Percentiles rank a stretch among this genome's conserved stretches.
These are phyloP conservation scores for Phytophthora pseudosyringae DNA, from an alignment of 352 stramenopile genomes.

Conservation along the genomic window DNA sequence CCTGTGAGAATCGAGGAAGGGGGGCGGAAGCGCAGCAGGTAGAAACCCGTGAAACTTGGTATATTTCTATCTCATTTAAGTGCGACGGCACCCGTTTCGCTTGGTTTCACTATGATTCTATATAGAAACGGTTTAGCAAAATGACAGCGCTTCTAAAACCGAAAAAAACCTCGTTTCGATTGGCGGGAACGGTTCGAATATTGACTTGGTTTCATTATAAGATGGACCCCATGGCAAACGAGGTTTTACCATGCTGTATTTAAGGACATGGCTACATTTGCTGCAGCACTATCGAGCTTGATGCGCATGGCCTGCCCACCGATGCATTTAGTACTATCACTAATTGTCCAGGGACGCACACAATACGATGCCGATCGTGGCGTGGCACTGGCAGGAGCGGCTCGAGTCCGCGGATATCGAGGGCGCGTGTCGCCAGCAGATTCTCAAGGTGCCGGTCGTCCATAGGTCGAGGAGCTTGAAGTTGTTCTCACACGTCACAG, in stretches of 20 bases:
- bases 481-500: slow-evolving; percentile 8
- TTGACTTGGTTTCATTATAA: slow-evolving; percentile 3
- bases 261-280: slow-evolving; percentile 28
- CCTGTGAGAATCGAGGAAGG: slow-evolving; percentile 23
- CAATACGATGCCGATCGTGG: slow-evolving; percentile 5
- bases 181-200: slow-evolving; percentile 17
- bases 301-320: not conserved
- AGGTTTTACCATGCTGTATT: slow-evolving; percentile 19
- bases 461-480: slow-evolving; percentile 3
- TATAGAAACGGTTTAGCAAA: not conserved
- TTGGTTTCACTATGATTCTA: no score
- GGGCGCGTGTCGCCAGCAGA: slow-evolving; percentile 48
- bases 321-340: slow-evolving; percentile 6
- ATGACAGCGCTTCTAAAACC: not conserved
- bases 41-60: slow-evolving; percentile 8
- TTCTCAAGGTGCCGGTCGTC: slow-evolving; percentile 48
- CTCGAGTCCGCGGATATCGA: slow-evolving; percentile 40
- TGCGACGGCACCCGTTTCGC: not conserved
- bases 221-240: not conserved
- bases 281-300: slow-evolving; percentile 11
- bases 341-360: not conserved
- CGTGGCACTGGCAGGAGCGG: slow-evolving; percentile 79
- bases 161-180: slow-evolving; percentile 9
- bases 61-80: not conserved
- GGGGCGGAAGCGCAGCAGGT: not conserved